A percentile compares a stretch with the other conserved stretches of the same genome.
Conservation (phyloP, 257 asterid genomes). For the Striga asiatica region DNA sequence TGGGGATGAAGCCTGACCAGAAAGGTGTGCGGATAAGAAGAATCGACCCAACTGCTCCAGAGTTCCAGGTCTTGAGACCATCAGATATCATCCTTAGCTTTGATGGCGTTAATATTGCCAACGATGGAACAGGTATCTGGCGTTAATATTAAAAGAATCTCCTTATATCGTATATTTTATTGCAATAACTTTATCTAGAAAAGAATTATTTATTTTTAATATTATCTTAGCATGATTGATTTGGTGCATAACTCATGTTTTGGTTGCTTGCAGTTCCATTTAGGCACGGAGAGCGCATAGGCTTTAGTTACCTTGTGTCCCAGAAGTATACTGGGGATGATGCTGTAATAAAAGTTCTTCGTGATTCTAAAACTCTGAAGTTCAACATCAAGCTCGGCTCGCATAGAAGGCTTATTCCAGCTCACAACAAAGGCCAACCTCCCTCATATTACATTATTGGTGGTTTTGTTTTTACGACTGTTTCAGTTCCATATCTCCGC, state of each 20-base stretch:
- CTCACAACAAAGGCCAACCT: constrained; percentile 57
- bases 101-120: constrained; percentile 43
- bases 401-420: constrained; percentile 49
- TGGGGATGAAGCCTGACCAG: constrained; percentile 44
- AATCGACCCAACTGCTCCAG: constrained; percentile 47
- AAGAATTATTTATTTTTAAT: no score
- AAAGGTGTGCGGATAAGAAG: constrained; percentile 56
- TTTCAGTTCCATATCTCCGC: constrained; percentile 59
- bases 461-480: constrained; percentile 53
- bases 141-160: not conserved
- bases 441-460: constrained; percentile 59
- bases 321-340: constrained; percentile 55
- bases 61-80: constrained; percentile 36
- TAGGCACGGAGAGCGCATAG: constrained; percentile 66
- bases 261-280: constrained; percentile 53
- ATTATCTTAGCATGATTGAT: not conserved
- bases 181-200: not conserved
- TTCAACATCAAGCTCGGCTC: constrained; percentile 37
- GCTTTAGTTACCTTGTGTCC: constrained; percentile 55
- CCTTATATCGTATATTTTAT: not conserved
- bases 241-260: constrained; percentile 10
- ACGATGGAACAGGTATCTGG: constrained; percentile 48
- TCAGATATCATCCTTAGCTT: constrained; percentile 51
- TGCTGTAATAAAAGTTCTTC: constrained; percentile 47
- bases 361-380: constrained; percentile 29